These are phyloP conservation scores for Phytophthora chlamydospora DNA, from an alignment of 352 stramenopile genomes.

Conservation along the genomic window DNA sequence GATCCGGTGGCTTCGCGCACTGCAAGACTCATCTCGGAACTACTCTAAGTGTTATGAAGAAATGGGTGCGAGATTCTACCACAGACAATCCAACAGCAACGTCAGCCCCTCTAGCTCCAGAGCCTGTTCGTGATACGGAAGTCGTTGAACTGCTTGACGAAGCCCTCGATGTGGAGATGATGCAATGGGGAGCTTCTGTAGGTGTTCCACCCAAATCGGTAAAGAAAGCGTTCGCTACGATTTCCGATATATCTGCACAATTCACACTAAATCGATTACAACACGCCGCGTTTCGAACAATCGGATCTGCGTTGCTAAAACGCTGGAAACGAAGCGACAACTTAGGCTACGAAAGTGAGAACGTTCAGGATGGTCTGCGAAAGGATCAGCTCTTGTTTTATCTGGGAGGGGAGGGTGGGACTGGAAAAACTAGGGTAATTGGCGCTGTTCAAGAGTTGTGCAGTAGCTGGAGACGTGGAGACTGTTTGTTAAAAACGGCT, in stretches of 20 bases:
- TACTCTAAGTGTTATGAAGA: background rate
- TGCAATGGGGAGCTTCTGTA: background rate
- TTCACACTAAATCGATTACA: background rate
- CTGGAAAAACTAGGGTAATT: slow-evolving; percentile 13
- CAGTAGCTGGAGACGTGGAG: background rate
- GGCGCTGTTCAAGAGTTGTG: slow-evolving; percentile 5
- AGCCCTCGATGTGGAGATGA: background rate
- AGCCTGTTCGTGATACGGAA: background rate
- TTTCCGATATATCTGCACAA: background rate
- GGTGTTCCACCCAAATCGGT: background rate
- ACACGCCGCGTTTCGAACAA: background rate
- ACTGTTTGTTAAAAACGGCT: slow-evolving; percentile 10
- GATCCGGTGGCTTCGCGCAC: too few species aligned
- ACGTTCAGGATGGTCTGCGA: background rate
- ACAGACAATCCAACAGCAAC: background rate
- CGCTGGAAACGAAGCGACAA: too few species aligned
- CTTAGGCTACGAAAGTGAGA: too few species aligned
- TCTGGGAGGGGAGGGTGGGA: slow-evolving; percentile 6
- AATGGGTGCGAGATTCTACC: background rate
- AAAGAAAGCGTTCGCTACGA: background rate
- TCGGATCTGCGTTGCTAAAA: too few species aligned
- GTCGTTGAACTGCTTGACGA: background rate
- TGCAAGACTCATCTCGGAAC: background rate
- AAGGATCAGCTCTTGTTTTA: slow-evolving; percentile 2
- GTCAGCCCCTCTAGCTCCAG: background rate